A percentile compares a stretch with the other conserved stretches of the same genome.
These are phyloP conservation scores for Tricholoma bakamatsutake DNA, from an alignment of 768 basidiomycete species.

Conservation along the genomic window DNA sequence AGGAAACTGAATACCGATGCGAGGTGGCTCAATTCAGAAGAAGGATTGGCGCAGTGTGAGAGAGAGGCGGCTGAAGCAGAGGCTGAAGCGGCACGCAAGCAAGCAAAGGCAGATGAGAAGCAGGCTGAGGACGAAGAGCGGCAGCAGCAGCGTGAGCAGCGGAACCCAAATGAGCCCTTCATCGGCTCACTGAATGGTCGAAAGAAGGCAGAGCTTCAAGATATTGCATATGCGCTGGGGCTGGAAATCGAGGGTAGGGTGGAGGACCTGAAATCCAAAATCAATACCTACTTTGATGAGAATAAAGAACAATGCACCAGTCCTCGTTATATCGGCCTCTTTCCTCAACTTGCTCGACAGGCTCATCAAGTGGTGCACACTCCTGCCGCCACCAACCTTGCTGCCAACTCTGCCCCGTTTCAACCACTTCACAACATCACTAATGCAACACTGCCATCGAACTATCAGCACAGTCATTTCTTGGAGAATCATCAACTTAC, in stretches of 20 bases:
- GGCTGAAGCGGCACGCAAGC: not conserved
- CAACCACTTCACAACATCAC: too few species aligned
- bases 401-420: too few species aligned
- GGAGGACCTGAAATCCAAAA: not conserved
- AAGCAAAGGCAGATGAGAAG: not conserved
- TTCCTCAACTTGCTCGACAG: not conserved
- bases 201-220: not conserved
- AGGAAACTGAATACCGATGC: not conserved
- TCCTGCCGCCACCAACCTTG: too few species aligned
- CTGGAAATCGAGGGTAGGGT: not conserved
- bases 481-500: too few species aligned
- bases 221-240: not conserved
- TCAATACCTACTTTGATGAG: not conserved
- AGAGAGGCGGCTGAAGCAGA: not conserved
- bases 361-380: not conserved
- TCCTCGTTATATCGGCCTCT: slow-evolving; percentile 4
- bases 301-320: slow-evolving; percentile 3
- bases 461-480: too few species aligned
- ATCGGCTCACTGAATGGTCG: not conserved
- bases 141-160: not conserved
- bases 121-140: not conserved
- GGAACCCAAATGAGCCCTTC: not conserved
- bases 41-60: not conserved
- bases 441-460: too few species aligned
- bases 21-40: not conserved